Percentiles rank a stretch among this genome's conserved stretches.
Conservation (phyloP, 1,139 yeast species). For the Geotrichum fermentans region DNA sequence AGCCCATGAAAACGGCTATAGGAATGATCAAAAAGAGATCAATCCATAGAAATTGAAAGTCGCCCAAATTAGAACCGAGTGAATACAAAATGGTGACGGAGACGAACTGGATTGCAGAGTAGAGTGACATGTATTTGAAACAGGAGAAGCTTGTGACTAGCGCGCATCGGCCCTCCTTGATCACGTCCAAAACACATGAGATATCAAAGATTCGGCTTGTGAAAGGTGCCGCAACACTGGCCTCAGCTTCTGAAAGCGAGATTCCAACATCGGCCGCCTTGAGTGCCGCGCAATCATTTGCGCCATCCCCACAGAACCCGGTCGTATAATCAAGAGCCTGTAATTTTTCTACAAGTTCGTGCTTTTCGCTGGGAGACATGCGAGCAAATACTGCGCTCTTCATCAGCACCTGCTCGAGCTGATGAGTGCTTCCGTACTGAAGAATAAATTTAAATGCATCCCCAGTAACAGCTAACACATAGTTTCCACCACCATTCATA, state of each 20-base stretch:
- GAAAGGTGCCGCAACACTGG: constrained; percentile 97
- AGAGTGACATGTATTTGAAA: constrained; percentile 95
- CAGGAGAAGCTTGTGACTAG: constrained; percentile 93
- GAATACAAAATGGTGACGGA: constrained; percentile 80
- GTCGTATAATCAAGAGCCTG: constrained; percentile 85
- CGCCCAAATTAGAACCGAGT: constrained; percentile 92
- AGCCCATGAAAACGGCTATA: constrained; percentile 91
- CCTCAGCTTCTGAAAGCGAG: constrained; percentile 94
- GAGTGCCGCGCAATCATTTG: constrained; percentile 91
- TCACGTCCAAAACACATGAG: constrained; percentile 85
- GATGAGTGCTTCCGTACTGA: constrained; percentile 37
- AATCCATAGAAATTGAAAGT: constrained; percentile 90
- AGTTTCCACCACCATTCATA: constrained; percentile 38
- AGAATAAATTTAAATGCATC: constrained; percentile 78
- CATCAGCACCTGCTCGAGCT: constrained; percentile 56
- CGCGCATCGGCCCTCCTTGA: constrained; percentile 91
- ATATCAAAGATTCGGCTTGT: constrained; percentile 87
- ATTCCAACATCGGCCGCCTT: constrained; percentile 97
- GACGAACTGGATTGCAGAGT: constrained; percentile 92
- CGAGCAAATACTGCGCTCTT: constrained; percentile 81
- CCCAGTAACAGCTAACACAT: constrained; percentile 82
- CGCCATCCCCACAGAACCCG: constrained; percentile 95
- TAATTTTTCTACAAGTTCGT: constrained; percentile 83
- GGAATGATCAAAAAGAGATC: constrained; percentile 88
- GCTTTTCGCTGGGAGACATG: constrained; percentile 98